phyloP scores from a whole-genome alignment of 352 stramenopile genomes.

The Vaucheria bursata region DNA sequence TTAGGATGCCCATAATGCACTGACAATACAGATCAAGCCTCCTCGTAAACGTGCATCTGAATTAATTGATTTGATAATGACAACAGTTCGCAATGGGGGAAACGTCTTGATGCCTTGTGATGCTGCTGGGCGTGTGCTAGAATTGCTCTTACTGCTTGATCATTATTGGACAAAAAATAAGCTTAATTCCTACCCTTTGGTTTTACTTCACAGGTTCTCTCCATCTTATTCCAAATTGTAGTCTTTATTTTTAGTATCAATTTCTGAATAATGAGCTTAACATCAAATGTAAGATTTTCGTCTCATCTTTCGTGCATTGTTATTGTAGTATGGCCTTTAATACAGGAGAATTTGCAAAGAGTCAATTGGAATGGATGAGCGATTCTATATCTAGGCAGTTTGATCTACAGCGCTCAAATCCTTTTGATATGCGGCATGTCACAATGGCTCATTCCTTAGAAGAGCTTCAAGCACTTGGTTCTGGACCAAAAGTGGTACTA shows the following conservation, averaged over 20 bases:
- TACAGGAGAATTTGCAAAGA: slow-evolving; percentile 46
- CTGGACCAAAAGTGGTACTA: slow-evolving; percentile 29
- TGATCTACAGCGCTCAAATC: slow-evolving; percentile 37
- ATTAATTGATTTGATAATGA: slow-evolving; percentile 33
- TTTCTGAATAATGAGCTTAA: too few relatives aligned
- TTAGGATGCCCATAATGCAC: slow-evolving; percentile 11
- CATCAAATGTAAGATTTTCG: too few relatives aligned
- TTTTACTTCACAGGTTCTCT: slow-evolving; percentile 24
- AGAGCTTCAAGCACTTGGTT: slow-evolving; percentile 37
- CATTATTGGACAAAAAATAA: slow-evolving; percentile 28
- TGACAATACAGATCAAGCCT: slow-evolving; percentile 27
- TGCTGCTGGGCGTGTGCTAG: slow-evolving; percentile 37
- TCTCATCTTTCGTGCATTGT: too few relatives aligned
- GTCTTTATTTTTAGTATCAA: too few relatives aligned
- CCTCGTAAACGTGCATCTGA: not conserved
- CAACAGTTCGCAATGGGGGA: slow-evolving; percentile 37
- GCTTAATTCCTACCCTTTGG: slow-evolving; percentile 35
- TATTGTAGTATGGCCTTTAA: slow-evolving; percentile 40
- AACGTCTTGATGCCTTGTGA: slow-evolving; percentile 45
- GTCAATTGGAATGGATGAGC: slow-evolving; percentile 46
- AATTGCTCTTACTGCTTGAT: slow-evolving; percentile 44
- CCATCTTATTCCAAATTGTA: too few relatives aligned
- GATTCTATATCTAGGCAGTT: slow-evolving; percentile 34
- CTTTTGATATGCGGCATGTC: slow-evolving; percentile 42
- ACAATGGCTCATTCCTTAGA: slow-evolving; percentile 39